Evolutionary conservation across 2,329 filamentous ascomycete species (phyloP).

Genomic region (Trichophyton schoenleinii): DNA sequence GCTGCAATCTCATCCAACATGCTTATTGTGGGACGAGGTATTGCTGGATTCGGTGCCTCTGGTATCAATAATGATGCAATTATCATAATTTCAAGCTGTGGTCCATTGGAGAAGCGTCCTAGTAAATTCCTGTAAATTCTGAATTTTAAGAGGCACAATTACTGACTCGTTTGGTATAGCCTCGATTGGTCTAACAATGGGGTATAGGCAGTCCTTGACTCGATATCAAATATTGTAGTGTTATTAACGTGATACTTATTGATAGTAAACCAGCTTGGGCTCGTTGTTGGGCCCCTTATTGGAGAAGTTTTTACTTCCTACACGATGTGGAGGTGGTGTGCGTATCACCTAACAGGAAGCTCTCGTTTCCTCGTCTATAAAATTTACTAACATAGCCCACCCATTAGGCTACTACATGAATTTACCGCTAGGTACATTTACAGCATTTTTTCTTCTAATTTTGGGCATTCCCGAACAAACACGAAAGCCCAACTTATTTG

Average conservation of each 20-base stretch:
- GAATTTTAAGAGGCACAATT: background rate
- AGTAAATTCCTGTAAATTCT: background rate
- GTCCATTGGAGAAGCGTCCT: background rate
- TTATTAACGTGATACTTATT: conserved; percentile 10
- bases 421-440: conserved; percentile 23
- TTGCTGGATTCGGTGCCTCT: conserved; percentile 18
- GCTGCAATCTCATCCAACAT: conserved; percentile 17
- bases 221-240: background rate
- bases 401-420: conserved; percentile 28
- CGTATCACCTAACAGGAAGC: conserved; percentile 1
- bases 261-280: conserved; percentile 22
- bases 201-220: background rate
- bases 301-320: conserved; percentile 32
- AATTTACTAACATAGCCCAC: background rate
- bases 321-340: conserved; percentile 32
- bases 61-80: conserved; percentile 17
- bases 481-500: conserved; percentile 12
- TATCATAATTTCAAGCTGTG: conserved; percentile 11
- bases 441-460: conserved; percentile 18
- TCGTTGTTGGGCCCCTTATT: conserved; percentile 29
- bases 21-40: conserved; percentile 20
- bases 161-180: background rate
- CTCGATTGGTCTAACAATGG: background rate
- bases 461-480: conserved; percentile 20
- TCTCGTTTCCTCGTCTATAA: background rate